Percentiles rank a stretch among this genome's conserved stretches.
phyloP scores from a whole-genome alignment of 2,329 filamentous ascomycete genomes.

The Mycosphaerella sp. region DNA sequence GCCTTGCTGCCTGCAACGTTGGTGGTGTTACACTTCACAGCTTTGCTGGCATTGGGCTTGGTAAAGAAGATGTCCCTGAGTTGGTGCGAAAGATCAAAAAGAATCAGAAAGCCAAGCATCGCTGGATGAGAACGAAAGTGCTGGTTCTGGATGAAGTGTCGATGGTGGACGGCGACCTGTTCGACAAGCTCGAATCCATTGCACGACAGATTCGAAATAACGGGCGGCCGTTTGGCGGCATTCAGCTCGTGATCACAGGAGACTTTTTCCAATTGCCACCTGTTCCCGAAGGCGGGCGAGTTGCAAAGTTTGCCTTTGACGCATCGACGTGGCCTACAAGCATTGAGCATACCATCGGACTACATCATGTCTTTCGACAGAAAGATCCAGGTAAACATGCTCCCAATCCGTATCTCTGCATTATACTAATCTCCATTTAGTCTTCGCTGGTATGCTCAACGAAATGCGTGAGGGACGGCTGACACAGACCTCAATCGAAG shows the following conservation, averaged over 20 bases:
- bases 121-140: constrained; percentile 83
- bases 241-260: constrained; percentile 90
- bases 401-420: background rate
- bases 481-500: constrained; percentile 64
- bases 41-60: constrained; percentile 89
- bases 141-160: constrained; percentile 93
- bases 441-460: constrained; percentile 92
- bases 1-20: constrained; percentile 92
- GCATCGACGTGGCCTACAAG: constrained; percentile 85
- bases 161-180: constrained; percentile 96
- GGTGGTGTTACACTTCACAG: constrained; percentile 94
- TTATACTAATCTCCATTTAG: constrained; percentile 38
- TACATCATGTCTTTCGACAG: constrained; percentile 95
- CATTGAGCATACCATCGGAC: constrained; percentile 89
- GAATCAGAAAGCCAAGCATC: constrained; percentile 78
- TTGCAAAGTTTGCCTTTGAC: constrained; percentile 87
- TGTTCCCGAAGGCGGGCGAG: constrained; percentile 69
- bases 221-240: constrained; percentile 87
- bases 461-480: constrained; percentile 91
- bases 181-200: constrained; percentile 90
- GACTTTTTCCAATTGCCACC: constrained; percentile 98
- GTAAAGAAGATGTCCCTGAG: constrained; percentile 75
- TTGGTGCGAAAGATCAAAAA: constrained; percentile 86
- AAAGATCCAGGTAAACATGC: constrained; percentile 61
- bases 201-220: constrained; percentile 83